phyloP scores from a whole-genome alignment of 768 basidiomycete species.

The Collybiopsis confluens region DNA sequence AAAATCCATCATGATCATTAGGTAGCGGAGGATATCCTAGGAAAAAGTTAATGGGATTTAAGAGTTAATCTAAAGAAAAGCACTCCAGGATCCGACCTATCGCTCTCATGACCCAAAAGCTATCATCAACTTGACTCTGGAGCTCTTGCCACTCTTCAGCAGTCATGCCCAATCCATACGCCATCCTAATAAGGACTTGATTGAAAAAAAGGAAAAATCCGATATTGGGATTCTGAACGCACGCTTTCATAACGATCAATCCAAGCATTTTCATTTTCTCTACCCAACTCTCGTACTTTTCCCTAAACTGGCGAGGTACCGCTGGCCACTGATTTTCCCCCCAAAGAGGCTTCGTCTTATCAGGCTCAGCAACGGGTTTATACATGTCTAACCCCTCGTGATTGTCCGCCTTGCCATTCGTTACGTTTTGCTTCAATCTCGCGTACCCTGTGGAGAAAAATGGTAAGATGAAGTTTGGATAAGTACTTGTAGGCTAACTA shows the following conservation, averaged over 20 bases:
- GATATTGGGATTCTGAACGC: slow-evolving; percentile 24
- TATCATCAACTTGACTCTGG: slow-evolving; percentile 68
- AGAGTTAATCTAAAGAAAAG: slow-evolving; percentile 5
- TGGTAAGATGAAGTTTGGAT: background rate
- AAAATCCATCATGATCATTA: slow-evolving; percentile 72
- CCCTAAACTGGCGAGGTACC: slow-evolving; percentile 47
- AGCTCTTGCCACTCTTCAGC: slow-evolving; percentile 66
- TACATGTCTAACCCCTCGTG: slow-evolving; percentile 87
- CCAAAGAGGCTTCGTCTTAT: slow-evolving; percentile 69
- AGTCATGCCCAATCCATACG: slow-evolving; percentile 71
- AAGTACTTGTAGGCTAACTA: background rate
- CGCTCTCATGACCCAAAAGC: slow-evolving; percentile 86
- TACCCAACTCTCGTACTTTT: slow-evolving; percentile 70
- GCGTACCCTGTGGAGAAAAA: slow-evolving; percentile 61
- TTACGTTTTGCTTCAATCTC: slow-evolving; percentile 78
- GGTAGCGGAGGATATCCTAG: slow-evolving; percentile 87
- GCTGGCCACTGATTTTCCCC: slow-evolving; percentile 87
- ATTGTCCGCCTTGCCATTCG: slow-evolving; percentile 77
- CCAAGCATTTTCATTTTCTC: slow-evolving; percentile 85
- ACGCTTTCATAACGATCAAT: slow-evolving; percentile 83
- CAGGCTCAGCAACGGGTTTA: slow-evolving; percentile 62
- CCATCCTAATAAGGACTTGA: slow-evolving; percentile 52
- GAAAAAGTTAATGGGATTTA: background rate
- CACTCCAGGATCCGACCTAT: slow-evolving; percentile 57
- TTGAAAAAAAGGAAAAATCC: background rate